phyloP scores from a whole-genome alignment of 2,329 filamentous ascomycete species.

The Epichloe baconii region DNA sequence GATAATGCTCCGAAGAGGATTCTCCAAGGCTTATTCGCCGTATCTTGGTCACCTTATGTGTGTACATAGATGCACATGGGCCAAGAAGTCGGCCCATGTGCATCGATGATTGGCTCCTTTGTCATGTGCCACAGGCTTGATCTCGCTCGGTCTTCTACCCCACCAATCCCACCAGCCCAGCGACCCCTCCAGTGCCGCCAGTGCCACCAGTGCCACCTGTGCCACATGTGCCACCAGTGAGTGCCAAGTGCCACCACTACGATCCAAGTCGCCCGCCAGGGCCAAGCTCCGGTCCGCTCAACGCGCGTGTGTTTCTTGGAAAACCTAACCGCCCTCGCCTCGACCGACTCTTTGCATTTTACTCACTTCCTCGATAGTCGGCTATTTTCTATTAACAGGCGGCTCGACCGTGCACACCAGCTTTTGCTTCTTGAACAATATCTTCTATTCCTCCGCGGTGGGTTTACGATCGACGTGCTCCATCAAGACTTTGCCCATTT shows the following conservation, averaged over 20 bases:
- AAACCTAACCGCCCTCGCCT: neutral
- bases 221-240: no score
- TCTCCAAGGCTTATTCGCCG: no score
- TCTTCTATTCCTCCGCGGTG: neutral
- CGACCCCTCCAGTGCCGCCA: no score
- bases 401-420: neutral
- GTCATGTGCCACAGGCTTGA: no score
- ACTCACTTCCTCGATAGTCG: neutral
- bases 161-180: no score
- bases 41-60: no score
- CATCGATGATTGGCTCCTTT: no score
- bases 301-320: neutral
- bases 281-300: neutral
- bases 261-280: neutral
- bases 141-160: no score
- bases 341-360: neutral
- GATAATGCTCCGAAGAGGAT: no score
- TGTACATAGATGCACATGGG: no score
- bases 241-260: neutral
- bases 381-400: neutral
- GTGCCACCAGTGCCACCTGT: neutral
- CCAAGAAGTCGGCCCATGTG: no score
- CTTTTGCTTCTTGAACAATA: neutral
- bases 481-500: neutral
- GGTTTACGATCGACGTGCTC: neutral